Conservation (phyloP, 2,329 filamentous ascomycete species). For the Laburnicola sp. region DNA sequence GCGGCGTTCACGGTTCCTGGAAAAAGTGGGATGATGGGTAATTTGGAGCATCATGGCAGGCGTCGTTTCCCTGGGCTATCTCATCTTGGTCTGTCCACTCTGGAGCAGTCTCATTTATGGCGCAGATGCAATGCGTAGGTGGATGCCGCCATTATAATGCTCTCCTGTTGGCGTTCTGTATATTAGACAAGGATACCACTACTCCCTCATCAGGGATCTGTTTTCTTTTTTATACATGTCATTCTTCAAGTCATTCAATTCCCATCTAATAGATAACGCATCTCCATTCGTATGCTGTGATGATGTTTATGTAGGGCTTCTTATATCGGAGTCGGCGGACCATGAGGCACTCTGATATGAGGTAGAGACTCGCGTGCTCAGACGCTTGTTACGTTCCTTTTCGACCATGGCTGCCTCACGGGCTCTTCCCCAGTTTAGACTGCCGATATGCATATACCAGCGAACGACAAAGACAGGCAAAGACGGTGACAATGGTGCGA, state of each 20-base stretch:
- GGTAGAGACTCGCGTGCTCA: too few species aligned
- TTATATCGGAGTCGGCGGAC: too few species aligned
- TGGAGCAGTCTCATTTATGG: slow-evolving; percentile 4
- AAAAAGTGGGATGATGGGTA: slow-evolving; percentile 19
- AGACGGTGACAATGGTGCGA: too few species aligned
- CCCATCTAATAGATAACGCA: background rate
- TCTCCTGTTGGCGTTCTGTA: slow-evolving; percentile 17
- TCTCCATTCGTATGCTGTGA: too few species aligned
- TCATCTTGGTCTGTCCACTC: slow-evolving; percentile 9
- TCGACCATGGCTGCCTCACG: too few species aligned
- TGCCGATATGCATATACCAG: too few species aligned
- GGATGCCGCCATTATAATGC: slow-evolving; percentile 24
- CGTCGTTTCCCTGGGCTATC: slow-evolving; percentile 17
- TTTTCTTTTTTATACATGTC: background rate
- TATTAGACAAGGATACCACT: slow-evolving; percentile 20
- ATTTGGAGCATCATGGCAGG: slow-evolving; percentile 19
- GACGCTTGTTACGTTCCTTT: too few species aligned
- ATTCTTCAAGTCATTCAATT: background rate
- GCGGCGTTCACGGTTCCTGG: slow-evolving; percentile 29
- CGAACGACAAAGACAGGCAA: too few species aligned
- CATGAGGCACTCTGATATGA: too few species aligned
- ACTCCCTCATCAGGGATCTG: slow-evolving; percentile 9
- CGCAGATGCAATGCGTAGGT: slow-evolving; percentile 28
- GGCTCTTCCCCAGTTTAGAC: too few species aligned
- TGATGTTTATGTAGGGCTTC: too few species aligned